Percentiles rank a stretch among this genome's conserved stretches.
Evolutionary conservation across 139 green algal species (phyloP).

Genomic region (Chlamydomonas sp.): DNA sequence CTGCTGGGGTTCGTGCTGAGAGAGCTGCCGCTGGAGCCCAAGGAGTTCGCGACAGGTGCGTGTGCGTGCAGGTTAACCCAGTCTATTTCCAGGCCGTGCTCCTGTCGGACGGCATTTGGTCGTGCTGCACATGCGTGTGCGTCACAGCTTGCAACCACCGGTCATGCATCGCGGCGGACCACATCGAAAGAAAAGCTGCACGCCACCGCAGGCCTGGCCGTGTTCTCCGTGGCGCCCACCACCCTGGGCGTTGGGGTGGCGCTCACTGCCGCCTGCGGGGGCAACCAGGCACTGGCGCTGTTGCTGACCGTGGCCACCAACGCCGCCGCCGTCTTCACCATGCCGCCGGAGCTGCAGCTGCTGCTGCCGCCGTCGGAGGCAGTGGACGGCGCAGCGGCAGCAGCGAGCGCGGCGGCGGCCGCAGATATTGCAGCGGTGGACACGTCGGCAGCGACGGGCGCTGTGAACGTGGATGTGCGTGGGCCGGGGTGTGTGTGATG

Average conservation of each 20-base stretch:
- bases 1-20: conserved; percentile 61
- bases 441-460: background rate
- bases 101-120: background rate
- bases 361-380: background rate
- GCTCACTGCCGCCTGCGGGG: conserved; percentile 49
- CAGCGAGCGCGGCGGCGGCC: no score
- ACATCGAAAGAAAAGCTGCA: background rate
- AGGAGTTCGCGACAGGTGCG: background rate
- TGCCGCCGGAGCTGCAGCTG: conserved; percentile 2
- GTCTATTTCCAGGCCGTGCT: background rate
- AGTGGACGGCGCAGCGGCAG: no score
- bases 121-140: background rate
- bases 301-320: conserved; percentile 60
- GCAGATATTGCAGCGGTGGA: background rate
- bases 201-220: conserved; percentile 57
- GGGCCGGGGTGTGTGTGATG: no score
- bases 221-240: conserved; percentile 82
- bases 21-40: conserved; percentile 26
- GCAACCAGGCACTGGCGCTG: conserved; percentile 75
- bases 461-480: background rate
- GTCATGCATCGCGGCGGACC: background rate
- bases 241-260: conserved; percentile 80
- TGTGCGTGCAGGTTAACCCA: no score
- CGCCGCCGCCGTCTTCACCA: background rate
- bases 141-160: background rate